phyloP scores from a whole-genome alignment of 768 basidiomycete genomes.

The Wakefieldia striispora region DNA sequence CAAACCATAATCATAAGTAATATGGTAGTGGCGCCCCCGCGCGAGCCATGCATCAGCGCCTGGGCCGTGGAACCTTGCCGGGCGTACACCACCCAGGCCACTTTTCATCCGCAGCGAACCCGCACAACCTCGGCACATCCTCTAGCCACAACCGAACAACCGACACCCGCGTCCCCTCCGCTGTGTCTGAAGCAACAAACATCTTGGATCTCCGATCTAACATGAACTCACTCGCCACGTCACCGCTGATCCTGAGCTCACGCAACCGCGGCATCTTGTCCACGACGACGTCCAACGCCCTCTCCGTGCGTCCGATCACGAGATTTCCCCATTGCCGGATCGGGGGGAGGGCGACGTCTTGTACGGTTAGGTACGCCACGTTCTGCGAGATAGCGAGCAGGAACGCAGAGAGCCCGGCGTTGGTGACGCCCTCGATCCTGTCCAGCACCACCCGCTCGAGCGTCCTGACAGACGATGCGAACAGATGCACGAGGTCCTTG shows the following conservation, averaged over 20 bases:
- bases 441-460: constrained; percentile 22
- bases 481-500: constrained; percentile 17
- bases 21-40: background rate
- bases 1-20: background rate
- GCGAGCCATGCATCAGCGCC: background rate
- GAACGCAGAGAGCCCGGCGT: constrained; percentile 14
- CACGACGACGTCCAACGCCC: constrained; percentile 18
- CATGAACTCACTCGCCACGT: constrained; percentile 26
- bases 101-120: constrained; percentile 17
- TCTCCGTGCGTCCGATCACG: constrained; percentile 15
- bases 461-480: constrained; percentile 6
- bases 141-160: constrained; percentile 20
- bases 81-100: constrained; percentile 25
- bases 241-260: constrained; percentile 19
- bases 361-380: constrained; percentile 13
- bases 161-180: constrained; percentile 1
- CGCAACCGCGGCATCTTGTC: constrained; percentile 18
- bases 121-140: constrained; percentile 20
- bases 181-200: constrained; percentile 5
- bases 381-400: constrained; percentile 10
- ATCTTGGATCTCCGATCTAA: constrained; percentile 18
- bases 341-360: constrained; percentile 20
- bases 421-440: constrained; percentile 18
- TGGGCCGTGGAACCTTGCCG: background rate
- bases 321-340: constrained; percentile 15